Evolutionary conservation across 495 filamentous ascomycete species (phyloP).

Genomic region (Monascus purpureus): DNA sequence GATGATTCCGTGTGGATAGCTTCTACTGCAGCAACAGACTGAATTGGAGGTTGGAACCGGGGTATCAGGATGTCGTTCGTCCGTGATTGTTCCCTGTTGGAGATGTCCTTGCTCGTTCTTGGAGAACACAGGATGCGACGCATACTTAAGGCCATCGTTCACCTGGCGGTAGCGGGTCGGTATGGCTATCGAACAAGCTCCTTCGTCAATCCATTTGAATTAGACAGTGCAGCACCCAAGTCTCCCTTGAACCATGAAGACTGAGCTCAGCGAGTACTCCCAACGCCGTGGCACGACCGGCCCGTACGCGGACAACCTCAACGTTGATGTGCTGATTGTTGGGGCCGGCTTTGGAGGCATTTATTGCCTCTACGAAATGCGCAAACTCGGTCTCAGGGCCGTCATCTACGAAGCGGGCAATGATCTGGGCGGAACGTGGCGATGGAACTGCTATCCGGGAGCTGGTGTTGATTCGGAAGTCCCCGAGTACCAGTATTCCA

Average conservation of each 20-base stretch:
- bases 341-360: slow-evolving; percentile 36
- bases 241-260: slow-evolving; percentile 2
- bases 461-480: slow-evolving; percentile 35
- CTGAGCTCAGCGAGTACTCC: slow-evolving; percentile 3
- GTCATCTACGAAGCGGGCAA: slow-evolving; percentile 31
- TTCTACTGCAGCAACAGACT: no score
- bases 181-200: no score
- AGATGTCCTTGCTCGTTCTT: no score
- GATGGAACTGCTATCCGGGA: slow-evolving; percentile 36
- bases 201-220: no score
- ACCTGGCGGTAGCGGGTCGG: no score
- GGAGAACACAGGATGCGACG: no score
- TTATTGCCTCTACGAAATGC: slow-evolving; percentile 22
- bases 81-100: no score
- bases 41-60: no score
- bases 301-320: slow-evolving; percentile 16
- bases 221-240: no score
- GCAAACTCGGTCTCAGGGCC: slow-evolving; percentile 17
- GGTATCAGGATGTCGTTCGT: no score
- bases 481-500: slow-evolving; percentile 37
- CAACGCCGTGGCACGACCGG: not conserved
- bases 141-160: no score
- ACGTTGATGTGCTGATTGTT: slow-evolving; percentile 38
- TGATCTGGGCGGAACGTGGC: slow-evolving; percentile 35
- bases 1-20: no score